These are phyloP conservation scores for Scopulariopsis brevicaulis DNA, from an alignment of 2,329 filamentous ascomycete genomes.

Conservation along the genomic window DNA sequence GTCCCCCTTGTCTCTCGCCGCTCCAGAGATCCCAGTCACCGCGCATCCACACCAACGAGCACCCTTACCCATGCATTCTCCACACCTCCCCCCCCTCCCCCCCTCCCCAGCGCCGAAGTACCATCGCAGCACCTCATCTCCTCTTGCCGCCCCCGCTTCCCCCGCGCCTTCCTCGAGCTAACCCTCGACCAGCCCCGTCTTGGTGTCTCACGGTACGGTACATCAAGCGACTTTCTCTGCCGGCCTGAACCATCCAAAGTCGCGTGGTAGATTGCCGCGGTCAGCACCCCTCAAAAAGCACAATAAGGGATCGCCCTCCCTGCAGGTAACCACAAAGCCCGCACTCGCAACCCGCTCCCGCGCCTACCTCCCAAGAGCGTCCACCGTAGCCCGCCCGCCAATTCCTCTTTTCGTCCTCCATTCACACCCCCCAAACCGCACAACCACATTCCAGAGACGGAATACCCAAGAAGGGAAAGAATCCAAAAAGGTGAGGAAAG, in stretches of 20 bases:
- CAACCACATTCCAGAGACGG: constrained; percentile 4
- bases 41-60: background rate
- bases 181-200: background rate
- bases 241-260: background rate
- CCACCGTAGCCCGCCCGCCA: background rate
- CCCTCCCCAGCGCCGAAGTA: background rate
- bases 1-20: background rate
- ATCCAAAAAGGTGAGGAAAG: background rate
- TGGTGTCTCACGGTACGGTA: background rate
- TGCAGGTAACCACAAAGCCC: background rate
- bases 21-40: background rate
- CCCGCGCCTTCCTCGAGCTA: background rate
- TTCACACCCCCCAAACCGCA: background rate
- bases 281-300: background rate
- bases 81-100: background rate
- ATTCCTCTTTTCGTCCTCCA: background rate
- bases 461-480: background rate
- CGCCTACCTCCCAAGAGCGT: background rate
- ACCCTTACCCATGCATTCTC: background rate
- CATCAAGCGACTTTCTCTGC: background rate
- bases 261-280: background rate
- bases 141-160: background rate
- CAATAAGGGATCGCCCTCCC: background rate
- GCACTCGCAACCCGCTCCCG: background rate
- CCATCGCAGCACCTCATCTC: background rate